phyloP scores from a whole-genome alignment of 371 early-diverging fungal genomes.

The Mucor piriformis region DNA sequence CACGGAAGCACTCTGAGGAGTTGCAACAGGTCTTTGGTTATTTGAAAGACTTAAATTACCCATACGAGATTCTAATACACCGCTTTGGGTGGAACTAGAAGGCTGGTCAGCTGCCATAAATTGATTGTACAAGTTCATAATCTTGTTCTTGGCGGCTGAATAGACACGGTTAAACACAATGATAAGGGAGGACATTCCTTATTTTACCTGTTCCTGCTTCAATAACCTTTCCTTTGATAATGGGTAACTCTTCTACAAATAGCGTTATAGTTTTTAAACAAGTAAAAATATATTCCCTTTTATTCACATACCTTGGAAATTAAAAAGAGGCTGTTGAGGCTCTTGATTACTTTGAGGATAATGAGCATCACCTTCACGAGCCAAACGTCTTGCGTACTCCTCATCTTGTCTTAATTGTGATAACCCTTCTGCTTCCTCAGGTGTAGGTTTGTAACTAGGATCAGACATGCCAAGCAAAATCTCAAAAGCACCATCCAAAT shows the following conservation, averaged over 20 bases:
- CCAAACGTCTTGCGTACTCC: conserved; percentile 36
- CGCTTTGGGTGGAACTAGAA: neutral
- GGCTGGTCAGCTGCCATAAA: conserved; percentile 26
- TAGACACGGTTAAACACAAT: too few species aligned
- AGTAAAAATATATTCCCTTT: neutral
- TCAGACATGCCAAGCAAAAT: conserved; percentile 40
- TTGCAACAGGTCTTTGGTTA: conserved; percentile 5
- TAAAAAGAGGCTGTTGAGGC: conserved; percentile 24
- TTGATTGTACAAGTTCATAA: conserved; percentile 39
- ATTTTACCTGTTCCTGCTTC: conserved; percentile 42
- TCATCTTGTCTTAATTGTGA: conserved; percentile 38
- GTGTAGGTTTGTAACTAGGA: conserved; percentile 37
- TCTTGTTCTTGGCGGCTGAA: conserved; percentile 45
- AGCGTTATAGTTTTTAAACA: neutral
- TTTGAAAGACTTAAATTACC: conserved; percentile 18
- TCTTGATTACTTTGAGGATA: conserved; percentile 7
- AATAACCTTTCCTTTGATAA: conserved; percentile 43
- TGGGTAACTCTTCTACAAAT: conserved; percentile 32
- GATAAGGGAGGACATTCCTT: too few species aligned
- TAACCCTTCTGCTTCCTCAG: conserved; percentile 6
- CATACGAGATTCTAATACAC: conserved; percentile 16
- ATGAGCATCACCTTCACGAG: conserved; percentile 30
- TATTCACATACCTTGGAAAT: conserved; percentile 29
- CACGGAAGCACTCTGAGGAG: conserved; percentile 3
- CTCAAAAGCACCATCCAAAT: conserved; percentile 38